Evolutionary conservation across 2,329 filamentous ascomycete species (phyloP).

Genomic region (Calonectria ilicicola): DNA sequence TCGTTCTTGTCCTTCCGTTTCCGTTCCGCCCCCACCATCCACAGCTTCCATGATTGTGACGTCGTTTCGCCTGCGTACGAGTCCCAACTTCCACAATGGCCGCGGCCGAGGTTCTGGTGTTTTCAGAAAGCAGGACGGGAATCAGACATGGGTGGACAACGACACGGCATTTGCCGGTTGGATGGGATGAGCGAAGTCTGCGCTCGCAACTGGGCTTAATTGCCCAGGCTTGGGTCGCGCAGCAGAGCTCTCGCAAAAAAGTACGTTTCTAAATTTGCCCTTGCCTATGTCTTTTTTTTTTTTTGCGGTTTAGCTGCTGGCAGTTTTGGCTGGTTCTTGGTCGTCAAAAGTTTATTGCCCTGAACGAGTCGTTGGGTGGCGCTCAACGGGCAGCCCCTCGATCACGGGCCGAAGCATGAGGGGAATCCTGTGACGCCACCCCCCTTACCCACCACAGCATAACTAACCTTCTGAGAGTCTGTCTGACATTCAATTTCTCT

Average conservation of each 20-base stretch:
- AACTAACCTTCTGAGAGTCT: conserved; percentile 33
- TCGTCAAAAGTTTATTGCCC: conserved; percentile 30
- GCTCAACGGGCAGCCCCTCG: conserved; percentile 39
- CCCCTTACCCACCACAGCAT: conserved; percentile 16
- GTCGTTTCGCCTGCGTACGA: conserved; percentile 54
- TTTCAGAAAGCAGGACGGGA: conserved; percentile 56
- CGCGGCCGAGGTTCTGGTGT: conserved; percentile 60
- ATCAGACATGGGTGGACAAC: conserved; percentile 53
- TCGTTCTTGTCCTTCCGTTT: conserved; percentile 24
- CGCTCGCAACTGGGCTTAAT: conserved; percentile 46
- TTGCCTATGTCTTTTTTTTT: not conserved
- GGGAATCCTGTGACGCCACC: conserved; percentile 37
- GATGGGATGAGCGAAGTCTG: conserved; percentile 43
- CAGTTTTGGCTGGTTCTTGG: not conserved
- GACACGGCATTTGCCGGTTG: conserved; percentile 46
- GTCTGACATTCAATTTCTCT: conserved; percentile 36
- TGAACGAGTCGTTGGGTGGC: conserved; percentile 35
- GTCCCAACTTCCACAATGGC: conserved; percentile 66
- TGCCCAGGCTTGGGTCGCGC: conserved; percentile 48
- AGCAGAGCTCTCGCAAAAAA: conserved; percentile 33
- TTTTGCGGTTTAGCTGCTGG: conserved; percentile 12
- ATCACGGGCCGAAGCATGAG: conserved; percentile 38
- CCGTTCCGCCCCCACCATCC: conserved; percentile 27
- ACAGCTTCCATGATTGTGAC: conserved; percentile 66
- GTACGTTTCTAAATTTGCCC: conserved; percentile 29